Percentiles rank a stretch among this genome's conserved stretches.
phyloP scores from a whole-genome alignment of 148 eudicot species.

The Salicornia ramosissima region DNA sequence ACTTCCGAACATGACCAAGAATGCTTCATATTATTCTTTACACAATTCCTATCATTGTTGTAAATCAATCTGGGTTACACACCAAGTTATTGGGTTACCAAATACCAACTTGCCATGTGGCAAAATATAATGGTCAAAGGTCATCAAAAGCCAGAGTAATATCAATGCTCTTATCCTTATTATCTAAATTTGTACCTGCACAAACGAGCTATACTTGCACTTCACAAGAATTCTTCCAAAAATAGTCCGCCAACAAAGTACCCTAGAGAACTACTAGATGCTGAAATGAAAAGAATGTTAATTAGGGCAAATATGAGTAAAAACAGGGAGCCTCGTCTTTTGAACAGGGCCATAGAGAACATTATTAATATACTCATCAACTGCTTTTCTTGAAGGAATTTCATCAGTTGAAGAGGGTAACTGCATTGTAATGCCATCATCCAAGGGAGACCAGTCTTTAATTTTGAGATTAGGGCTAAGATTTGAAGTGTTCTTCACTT shows the following conservation, averaged over 20 bases:
- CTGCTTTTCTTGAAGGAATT: conserved; percentile 37
- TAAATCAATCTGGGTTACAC: too few relatives aligned
- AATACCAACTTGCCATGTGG: too few relatives aligned
- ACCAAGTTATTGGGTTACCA: too few relatives aligned
- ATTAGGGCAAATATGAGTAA: conserved; percentile 45
- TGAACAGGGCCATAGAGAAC: conserved; percentile 38
- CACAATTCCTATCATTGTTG: too few relatives aligned
- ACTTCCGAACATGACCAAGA: too few relatives aligned
- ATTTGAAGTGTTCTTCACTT: conserved; percentile 6
- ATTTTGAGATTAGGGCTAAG: background rate
- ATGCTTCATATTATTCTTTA: too few relatives aligned
- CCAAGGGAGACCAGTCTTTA: conserved; percentile 55
- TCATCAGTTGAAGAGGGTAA: conserved; percentile 31
- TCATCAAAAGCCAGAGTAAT: too few relatives aligned
- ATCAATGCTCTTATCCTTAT: too few relatives aligned
- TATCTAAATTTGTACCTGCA: background rate
- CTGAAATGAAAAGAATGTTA: conserved; percentile 10
- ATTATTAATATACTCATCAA: conserved; percentile 35
- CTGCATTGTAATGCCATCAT: conserved; percentile 47
- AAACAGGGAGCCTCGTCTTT: conserved; percentile 48
- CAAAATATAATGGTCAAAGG: too few relatives aligned
- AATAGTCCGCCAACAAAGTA: background rate
- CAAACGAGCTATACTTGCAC: background rate
- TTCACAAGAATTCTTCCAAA: background rate
- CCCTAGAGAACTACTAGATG: background rate